phyloP scores from a whole-genome alignment of 108 stramenopile genomes.

The Mediolabrus comicus region DNA sequence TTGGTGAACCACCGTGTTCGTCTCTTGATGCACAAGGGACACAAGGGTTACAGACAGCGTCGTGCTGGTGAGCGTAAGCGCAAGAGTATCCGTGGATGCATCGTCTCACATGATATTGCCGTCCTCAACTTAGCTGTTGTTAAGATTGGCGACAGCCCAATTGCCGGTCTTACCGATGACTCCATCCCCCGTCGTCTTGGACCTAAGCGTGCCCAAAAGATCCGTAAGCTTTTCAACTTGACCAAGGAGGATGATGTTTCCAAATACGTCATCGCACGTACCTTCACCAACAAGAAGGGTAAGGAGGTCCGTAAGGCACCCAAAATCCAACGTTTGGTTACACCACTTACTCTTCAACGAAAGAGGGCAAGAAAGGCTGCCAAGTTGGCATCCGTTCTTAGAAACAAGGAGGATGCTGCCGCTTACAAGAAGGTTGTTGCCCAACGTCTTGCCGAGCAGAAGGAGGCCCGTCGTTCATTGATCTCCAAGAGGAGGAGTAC shows the following conservation, averaged over 20 bases:
- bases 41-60: conserved; percentile 91
- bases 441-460: conserved; percentile 92
- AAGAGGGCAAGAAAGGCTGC: conserved; percentile 88
- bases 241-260: conserved; percentile 99
- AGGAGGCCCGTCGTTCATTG: conserved; percentile 93
- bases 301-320: conserved; percentile 90
- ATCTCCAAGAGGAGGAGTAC: conserved; percentile 98
- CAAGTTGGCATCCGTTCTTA: conserved; percentile 70
- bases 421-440: conserved; percentile 97
- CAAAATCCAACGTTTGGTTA: conserved; percentile 99
- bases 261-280: conserved; percentile 96
- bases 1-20: conserved; percentile 97
- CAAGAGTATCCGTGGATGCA: conserved; percentile 99
- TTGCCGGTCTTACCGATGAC: conserved; percentile 95
- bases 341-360: conserved; percentile 94
- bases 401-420: conserved; percentile 91
- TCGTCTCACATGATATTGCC: conserved; percentile 97
- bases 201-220: conserved; percentile 99
- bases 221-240: conserved; percentile 99
- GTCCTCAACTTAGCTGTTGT: conserved; percentile 98
- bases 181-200: conserved; percentile 95
- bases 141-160: conserved; percentile 90
- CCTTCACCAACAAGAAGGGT: conserved; percentile 97
- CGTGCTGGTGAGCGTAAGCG: conserved; percentile 99
- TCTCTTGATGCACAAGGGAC: conserved; percentile 92